These are phyloP conservation scores for Camellia sinensis DNA, from an alignment of 148 eudicot genomes.

Conservation along the genomic window DNA sequence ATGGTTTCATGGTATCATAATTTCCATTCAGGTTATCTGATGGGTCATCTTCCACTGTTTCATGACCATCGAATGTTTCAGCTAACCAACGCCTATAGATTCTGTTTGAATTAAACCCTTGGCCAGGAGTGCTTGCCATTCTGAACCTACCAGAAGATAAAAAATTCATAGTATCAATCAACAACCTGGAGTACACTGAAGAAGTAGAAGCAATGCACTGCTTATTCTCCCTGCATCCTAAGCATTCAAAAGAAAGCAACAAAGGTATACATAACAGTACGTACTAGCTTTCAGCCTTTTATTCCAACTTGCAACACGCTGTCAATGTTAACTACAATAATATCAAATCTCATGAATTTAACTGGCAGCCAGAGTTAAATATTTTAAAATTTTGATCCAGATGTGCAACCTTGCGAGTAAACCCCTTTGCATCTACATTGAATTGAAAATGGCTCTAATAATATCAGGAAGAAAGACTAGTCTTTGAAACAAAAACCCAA, in stretches of 20 bases:
- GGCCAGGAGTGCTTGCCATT: not conserved
- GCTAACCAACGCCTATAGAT: conserved; percentile 10
- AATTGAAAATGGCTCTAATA: too few relatives aligned
- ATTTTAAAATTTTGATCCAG: not conserved
- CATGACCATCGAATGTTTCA: conserved; percentile 14
- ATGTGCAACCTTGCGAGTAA: too few relatives aligned
- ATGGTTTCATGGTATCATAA: not conserved
- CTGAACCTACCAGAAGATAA: not conserved
- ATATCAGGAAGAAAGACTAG: not conserved
- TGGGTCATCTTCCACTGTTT: conserved; percentile 11
- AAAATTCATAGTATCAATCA: not conserved
- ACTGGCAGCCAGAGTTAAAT: not conserved
- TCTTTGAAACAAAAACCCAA: not conserved
- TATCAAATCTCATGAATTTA: not conserved
- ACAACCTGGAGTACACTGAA: not conserved
- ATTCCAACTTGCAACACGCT: not conserved
- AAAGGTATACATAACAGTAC: not conserved
- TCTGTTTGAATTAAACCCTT: conserved; percentile 5
- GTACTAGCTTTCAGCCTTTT: not conserved
- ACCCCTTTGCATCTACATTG: too few relatives aligned
- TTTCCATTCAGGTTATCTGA: not conserved
- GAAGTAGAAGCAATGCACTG: not conserved
- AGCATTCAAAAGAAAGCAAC: not conserved
- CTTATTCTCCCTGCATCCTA: not conserved
- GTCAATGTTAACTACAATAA: not conserved